Evolutionary conservation across 106 monocot species (phyloP).

Genomic region (Dioscorea dumetorum): DNA sequence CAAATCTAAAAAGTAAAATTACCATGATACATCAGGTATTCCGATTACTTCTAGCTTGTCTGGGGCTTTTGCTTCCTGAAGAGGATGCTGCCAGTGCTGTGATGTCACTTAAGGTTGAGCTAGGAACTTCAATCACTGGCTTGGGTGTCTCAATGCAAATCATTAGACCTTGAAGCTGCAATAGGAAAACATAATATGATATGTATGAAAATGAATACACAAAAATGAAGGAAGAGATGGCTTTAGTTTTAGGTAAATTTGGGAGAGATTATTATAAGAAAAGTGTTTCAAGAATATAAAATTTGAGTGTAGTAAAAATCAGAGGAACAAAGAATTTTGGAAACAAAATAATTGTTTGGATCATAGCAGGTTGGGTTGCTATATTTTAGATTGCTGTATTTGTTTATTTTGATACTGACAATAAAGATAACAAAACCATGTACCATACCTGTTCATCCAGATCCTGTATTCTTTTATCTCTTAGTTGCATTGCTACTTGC

Average conservation of each 20-base stretch:
- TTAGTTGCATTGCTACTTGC: slow-evolving; percentile 24
- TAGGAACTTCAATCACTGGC: slow-evolving; percentile 2
- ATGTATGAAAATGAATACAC: background rate
- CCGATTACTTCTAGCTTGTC: slow-evolving; percentile 4
- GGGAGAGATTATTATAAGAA: background rate
- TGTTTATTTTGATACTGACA: background rate
- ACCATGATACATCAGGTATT: background rate
- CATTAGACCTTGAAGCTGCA: slow-evolving; percentile 40
- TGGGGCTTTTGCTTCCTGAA: slow-evolving; percentile 7
- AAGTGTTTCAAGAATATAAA: background rate
- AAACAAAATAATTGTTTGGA: background rate
- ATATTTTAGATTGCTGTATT: background rate
- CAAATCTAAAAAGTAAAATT: no score
- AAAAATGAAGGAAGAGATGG: background rate
- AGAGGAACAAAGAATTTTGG: background rate
- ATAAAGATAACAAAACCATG: background rate
- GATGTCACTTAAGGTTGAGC: slow-evolving; percentile 9
- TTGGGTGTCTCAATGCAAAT: slow-evolving; percentile 18
- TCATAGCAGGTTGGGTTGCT: background rate
- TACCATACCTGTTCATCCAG: slow-evolving; percentile 54
- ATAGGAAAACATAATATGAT: background rate
- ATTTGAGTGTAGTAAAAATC: background rate
- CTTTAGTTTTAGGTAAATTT: background rate
- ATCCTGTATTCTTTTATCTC: slow-evolving; percentile 33
- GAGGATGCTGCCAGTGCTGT: slow-evolving; percentile 18